These are phyloP conservation scores for Cutaneotrichosporon spelunceum DNA, from an alignment of 1,284 basidiomycete genomes.

Conservation along the genomic window DNA sequence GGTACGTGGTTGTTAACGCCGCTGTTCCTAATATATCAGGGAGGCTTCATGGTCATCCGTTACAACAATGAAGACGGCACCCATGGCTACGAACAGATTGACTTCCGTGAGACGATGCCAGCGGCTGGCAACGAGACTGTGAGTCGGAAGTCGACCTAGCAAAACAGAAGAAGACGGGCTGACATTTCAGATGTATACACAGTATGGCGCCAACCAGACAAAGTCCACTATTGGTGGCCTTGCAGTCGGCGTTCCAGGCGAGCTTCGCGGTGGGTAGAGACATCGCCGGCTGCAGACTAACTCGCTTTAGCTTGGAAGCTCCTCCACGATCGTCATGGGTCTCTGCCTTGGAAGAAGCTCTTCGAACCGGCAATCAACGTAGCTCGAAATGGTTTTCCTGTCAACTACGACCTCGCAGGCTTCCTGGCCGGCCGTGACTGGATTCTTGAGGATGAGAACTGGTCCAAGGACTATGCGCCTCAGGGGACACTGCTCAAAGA, in stretches of 20 bases:
- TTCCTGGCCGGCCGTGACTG: slow-evolving; percentile 27
- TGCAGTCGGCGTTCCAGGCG: slow-evolving; percentile 76
- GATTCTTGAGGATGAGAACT: slow-evolving; percentile 39
- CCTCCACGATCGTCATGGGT: slow-evolving; percentile 69
- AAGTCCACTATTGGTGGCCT: slow-evolving; percentile 66
- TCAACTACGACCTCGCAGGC: slow-evolving; percentile 37
- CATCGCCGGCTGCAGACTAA: not conserved
- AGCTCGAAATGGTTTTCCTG: slow-evolving; percentile 68
- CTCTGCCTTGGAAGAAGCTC: slow-evolving; percentile 67
- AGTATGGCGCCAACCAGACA: slow-evolving; percentile 30
- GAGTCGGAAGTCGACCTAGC: slow-evolving; percentile 15
- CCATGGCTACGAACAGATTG: slow-evolving; percentile 46
- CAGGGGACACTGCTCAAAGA: slow-evolving; percentile 27
- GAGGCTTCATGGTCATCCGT: slow-evolving; percentile 23
- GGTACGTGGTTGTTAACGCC: slow-evolving; percentile 14
- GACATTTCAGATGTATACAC: slow-evolving; percentile 25
- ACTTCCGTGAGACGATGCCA: slow-evolving; percentile 53
- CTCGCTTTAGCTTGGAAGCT: slow-evolving; percentile 57
- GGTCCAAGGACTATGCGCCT: slow-evolving; percentile 37
- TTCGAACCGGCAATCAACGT: slow-evolving; percentile 70
- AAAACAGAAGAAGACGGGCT: slow-evolving; percentile 1
- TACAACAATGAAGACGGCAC: slow-evolving; percentile 27
- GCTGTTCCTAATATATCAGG: slow-evolving; percentile 5
- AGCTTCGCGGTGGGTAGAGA: slow-evolving; percentile 62
- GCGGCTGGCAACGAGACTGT: slow-evolving; percentile 49